Evolutionary conservation across 2,329 filamentous ascomycete species (phyloP).

Genomic region (Colletotrichum falcatum): DNA sequence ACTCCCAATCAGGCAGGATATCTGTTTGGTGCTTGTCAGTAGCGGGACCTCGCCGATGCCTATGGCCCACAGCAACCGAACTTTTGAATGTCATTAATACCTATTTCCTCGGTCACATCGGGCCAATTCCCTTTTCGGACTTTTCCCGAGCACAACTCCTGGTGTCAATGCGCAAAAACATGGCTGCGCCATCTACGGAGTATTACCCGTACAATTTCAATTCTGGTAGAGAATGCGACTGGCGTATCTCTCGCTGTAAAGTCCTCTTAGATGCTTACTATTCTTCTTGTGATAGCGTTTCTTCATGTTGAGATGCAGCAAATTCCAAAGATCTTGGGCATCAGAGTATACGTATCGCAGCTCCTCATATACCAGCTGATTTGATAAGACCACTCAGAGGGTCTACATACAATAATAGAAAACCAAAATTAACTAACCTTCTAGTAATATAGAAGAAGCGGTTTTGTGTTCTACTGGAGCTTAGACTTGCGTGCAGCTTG

Average conservation of each 20-base stretch:
- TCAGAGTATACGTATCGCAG: no score
- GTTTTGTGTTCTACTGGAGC: neutral
- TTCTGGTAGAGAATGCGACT: neutral
- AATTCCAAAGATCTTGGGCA: neutral
- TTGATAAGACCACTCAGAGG: no score
- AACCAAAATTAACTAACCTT: no score
- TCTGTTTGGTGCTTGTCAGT: conserved; percentile 5
- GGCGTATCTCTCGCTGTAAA: no score
- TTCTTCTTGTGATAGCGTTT: neutral
- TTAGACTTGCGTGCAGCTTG: conserved; percentile 15
- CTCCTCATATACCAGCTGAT: no score
- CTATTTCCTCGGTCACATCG: conserved; percentile 25
- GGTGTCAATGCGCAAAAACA: neutral
- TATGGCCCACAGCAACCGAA: conserved; percentile 4
- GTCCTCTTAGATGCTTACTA: no score
- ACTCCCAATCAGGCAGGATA: conserved; percentile 27
- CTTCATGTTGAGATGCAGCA: neutral
- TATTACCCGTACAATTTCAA: conserved; percentile 15
- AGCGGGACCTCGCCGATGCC: neutral
- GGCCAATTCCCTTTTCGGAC: conserved; percentile 13
- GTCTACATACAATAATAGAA: no score
- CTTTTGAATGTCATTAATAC: conserved; percentile 29
- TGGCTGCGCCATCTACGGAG: conserved; percentile 4
- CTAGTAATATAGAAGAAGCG: no score
- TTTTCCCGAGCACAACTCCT: conserved; percentile 4